These are phyloP conservation scores for Sporothrix euskadiensis DNA, from an alignment of 2,329 filamentous ascomycete species.

Conservation along the genomic window DNA sequence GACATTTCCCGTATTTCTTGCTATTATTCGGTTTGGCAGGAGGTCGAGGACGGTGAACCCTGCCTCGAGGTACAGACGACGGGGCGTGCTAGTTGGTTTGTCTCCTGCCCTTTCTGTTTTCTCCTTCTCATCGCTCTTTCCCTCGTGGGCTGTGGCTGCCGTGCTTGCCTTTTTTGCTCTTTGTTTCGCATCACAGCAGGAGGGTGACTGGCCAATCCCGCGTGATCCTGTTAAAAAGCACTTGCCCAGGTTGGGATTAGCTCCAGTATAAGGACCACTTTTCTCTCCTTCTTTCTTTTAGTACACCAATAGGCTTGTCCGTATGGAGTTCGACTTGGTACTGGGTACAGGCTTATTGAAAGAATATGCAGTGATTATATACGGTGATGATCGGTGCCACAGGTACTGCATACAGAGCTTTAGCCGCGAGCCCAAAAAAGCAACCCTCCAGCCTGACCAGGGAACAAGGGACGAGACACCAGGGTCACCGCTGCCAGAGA, in stretches of 20 bases:
- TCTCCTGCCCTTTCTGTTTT: background rate
- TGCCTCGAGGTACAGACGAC: background rate
- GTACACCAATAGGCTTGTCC: background rate
- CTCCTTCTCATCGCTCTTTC: background rate
- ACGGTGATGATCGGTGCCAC: background rate
- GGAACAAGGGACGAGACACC: background rate
- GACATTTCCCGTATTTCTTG: background rate
- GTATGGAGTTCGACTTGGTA: background rate
- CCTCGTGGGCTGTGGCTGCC: background rate
- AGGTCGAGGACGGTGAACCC: background rate
- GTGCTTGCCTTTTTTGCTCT: constrained; percentile 2
- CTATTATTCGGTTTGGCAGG: too few relatives aligned
- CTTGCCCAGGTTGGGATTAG: constrained; percentile 3
- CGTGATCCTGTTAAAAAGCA: constrained; percentile 19
- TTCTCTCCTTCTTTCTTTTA: background rate
- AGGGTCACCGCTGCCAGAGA: background rate
- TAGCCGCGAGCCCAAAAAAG: background rate
- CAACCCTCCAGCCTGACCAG: constrained; percentile 8
- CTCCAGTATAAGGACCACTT: background rate
- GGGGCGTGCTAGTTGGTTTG: background rate
- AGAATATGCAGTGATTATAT: background rate
- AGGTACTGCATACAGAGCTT: background rate
- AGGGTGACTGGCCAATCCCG: constrained; percentile 19
- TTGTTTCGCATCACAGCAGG: constrained; percentile 12
- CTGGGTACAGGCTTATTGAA: background rate